A percentile compares a stretch with the other conserved stretches of the same genome.
Evolutionary conservation across 1,284 basidiomycete species (phyloP).

Genomic region (Stereum hirsutum): DNA sequence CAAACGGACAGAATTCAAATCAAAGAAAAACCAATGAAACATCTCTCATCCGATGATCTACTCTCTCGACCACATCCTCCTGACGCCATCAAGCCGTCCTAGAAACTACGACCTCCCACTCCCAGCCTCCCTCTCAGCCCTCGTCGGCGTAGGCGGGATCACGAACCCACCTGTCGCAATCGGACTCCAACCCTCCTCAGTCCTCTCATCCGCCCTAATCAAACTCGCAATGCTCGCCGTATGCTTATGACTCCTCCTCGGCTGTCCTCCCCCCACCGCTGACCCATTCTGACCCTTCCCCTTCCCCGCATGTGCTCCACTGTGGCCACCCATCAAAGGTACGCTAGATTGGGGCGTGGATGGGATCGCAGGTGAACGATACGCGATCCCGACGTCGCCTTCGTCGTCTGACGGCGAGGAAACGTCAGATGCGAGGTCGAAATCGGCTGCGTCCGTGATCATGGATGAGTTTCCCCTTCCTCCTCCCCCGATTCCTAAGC

Average conservation of each 20-base stretch:
- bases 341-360: slow-evolving; percentile 25
- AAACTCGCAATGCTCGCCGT: slow-evolving; percentile 77
- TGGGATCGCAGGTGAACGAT: slow-evolving; percentile 47
- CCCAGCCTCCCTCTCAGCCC: background rate
- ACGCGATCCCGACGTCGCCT: slow-evolving; percentile 56
- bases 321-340: slow-evolving; percentile 22
- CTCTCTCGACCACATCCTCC: too few species aligned
- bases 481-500: too few species aligned
- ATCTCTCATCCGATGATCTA: too few species aligned
- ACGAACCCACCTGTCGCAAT: slow-evolving; percentile 36
- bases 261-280: too few species aligned
- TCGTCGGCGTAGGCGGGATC: slow-evolving; percentile 28
- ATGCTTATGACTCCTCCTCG: slow-evolving; percentile 41
- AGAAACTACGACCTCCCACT: background rate
- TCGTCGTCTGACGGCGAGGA: slow-evolving; percentile 46
- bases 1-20: too few species aligned
- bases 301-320: background rate
- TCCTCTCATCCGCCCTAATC: slow-evolving; percentile 63
- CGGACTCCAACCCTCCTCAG: slow-evolving; percentile 74
- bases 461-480: slow-evolving; percentile 25
- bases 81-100: too few species aligned
- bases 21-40: too few species aligned
- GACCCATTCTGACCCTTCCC: slow-evolving; percentile 10
- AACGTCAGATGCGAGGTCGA: slow-evolving; percentile 45
- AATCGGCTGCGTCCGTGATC: slow-evolving; percentile 36